Evolutionary conservation across 352 stramenopile species (phyloP).

Genomic region (Phytopythium oedochilum): DNA sequence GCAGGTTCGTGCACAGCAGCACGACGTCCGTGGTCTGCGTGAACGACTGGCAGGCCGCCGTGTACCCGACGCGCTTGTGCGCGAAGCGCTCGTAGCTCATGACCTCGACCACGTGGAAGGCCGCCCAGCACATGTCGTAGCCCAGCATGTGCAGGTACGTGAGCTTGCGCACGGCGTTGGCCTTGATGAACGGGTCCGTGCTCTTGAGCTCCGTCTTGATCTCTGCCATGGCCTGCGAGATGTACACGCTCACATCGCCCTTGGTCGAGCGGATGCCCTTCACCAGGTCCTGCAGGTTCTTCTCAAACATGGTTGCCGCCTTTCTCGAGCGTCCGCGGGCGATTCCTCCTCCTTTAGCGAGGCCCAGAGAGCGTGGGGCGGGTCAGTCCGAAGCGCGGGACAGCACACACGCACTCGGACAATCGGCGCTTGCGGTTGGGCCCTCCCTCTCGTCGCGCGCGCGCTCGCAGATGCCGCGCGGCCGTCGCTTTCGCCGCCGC

Average conservation of each 20-base stretch:
- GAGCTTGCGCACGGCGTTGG: constrained; percentile 96
- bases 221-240: constrained; percentile 96
- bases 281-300: constrained; percentile 97
- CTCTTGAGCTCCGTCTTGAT: constrained; percentile 98
- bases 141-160: constrained; percentile 98
- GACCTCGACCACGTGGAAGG: constrained; percentile 98
- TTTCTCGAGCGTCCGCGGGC: neutral
- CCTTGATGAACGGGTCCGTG: constrained; percentile 96
- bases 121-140: constrained; percentile 97
- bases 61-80: constrained; percentile 97
- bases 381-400: neutral
- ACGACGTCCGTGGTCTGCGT: constrained; percentile 98
- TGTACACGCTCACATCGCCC: constrained; percentile 94
- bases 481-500: neutral
- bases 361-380: neutral
- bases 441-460: neutral
- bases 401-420: neutral
- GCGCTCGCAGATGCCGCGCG: neutral
- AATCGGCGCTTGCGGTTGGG: neutral
- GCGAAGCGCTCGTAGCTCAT: constrained; percentile 95
- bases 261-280: constrained; percentile 98
- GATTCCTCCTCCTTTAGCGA: neutral
- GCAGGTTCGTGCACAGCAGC: constrained; percentile 97
- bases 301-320: constrained; percentile 94
- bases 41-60: constrained; percentile 95